phyloP scores from a whole-genome alignment of 345 rosid species.

The Heritiera fomes region DNA sequence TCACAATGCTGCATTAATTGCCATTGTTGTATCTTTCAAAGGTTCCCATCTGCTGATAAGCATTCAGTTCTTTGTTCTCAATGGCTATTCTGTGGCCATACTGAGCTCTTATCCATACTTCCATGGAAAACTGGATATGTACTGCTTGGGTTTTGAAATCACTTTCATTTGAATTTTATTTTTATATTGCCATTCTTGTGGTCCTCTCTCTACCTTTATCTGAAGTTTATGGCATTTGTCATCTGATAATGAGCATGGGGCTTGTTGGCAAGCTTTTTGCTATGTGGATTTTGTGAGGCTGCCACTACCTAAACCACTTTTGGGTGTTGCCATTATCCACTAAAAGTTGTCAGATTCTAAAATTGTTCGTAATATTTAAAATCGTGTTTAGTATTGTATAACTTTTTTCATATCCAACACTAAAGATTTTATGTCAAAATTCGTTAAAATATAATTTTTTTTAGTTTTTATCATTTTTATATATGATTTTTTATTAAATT shows the following conservation, averaged over 20 bases:
- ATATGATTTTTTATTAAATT: no score
- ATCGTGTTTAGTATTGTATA: no score
- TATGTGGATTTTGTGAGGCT: constrained; percentile 2
- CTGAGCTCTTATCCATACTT: constrained; percentile 33
- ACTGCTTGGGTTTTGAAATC: constrained; percentile 24
- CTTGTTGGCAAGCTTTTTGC: neutral
- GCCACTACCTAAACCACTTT: neutral
- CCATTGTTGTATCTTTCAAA: constrained; percentile 15
- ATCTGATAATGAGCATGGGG: neutral
- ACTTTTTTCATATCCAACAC: no score
- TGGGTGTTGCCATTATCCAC: constrained; percentile 6
- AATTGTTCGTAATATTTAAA: no score
- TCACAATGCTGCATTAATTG: constrained; percentile 26
- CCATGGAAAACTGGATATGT: constrained; percentile 6
- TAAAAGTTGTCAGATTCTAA: neutral
- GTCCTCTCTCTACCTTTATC: neutral
- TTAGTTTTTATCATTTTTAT: no score
- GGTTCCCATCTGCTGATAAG: constrained; percentile 12
- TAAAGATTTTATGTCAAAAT: no score
- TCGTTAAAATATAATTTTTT: no score
- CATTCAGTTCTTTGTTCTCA: constrained; percentile 15
- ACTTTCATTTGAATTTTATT: neutral
- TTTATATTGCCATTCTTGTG: constrained; percentile 6
- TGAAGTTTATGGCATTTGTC: constrained; percentile 7
- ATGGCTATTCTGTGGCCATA: constrained; percentile 31